Base-by-base conservation (phyloP, 805 yeast genomes). In the Jamesozyma hellenica region DNA sequence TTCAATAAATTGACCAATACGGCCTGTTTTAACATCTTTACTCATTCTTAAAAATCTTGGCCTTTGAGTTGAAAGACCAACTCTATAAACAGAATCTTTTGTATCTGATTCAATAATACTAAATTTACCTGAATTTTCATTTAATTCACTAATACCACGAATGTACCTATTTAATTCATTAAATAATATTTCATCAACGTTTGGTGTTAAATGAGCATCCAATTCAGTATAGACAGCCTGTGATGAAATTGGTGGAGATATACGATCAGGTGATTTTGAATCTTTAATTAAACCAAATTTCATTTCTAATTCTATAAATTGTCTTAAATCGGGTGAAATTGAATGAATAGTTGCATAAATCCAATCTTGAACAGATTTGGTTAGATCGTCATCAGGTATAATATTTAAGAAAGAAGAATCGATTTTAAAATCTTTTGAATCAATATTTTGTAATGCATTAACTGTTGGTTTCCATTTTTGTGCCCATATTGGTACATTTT, bases 351-450 rank as follows among this genome's bases (percentile, higher is more conserved):
- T 80, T 15, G 94, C 87, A 67, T 82, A 87, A 8, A 88, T 70
- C 96, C 96, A 88, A 50, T 81, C 85, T 17, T 92, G 82, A 6
- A 88, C 76, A 27, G 83, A 75, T 53, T 88, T 75, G 5, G 88
- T 82, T 42, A 84, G 67, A 51, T 85, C 90, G 52, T 85, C 86
- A 35, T 83, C 77, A 1, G 82, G 70, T 4, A 87, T 88, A 0
- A 86, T 78, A 14, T 85, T 71, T 32, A 86, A 74, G 36, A 74
- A 60, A 0, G 71, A 58, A 16, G 67, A 54, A 26, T 67, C 72
- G 23, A 61, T 36, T 55, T 59, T 48, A 9, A 58, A 50, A 40
- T 58, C 58, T 12, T 52, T 55, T 16, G 53, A 50, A 38, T 59
- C 58, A 23, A 58, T 53, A 39, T 48, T 50, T 42, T 57, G 60